Conservation (phyloP, 257 asterid species). For the Hygrophila difformis region DNA sequence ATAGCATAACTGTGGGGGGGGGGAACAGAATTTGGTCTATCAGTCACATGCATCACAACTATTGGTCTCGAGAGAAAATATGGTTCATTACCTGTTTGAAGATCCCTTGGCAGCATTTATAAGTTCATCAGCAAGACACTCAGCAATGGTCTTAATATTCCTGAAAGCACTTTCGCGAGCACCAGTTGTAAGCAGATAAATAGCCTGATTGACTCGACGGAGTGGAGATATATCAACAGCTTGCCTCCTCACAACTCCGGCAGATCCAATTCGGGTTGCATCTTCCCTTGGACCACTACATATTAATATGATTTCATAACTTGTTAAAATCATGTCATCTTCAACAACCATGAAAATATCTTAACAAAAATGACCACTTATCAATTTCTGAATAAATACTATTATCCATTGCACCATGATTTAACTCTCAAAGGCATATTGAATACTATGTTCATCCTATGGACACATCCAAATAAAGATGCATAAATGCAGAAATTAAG, state of each 20-base stretch:
- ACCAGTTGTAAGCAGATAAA: slow-evolving; percentile 42
- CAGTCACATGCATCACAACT: too few relatives aligned
- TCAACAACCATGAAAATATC: too few relatives aligned
- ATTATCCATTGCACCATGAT: slow-evolving; percentile 1
- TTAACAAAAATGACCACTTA: too few relatives aligned
- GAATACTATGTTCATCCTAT: too few relatives aligned
- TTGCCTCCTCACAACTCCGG: slow-evolving; percentile 47
- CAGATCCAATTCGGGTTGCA: slow-evolving; percentile 52
- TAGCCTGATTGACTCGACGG: slow-evolving; percentile 50
- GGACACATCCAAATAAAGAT: too few relatives aligned
- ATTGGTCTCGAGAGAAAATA: not conserved
- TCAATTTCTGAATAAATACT: too few relatives aligned
- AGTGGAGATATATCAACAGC: slow-evolving; percentile 55
- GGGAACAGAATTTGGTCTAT: not conserved
- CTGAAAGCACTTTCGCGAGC: slow-evolving; percentile 54
- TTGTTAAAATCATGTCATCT: too few relatives aligned
- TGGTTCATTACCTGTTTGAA: slow-evolving; percentile 27
- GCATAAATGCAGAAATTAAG: too few relatives aligned
- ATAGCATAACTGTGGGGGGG: slow-evolving; percentile 59
- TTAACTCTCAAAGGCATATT: too few relatives aligned
- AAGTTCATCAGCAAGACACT: slow-evolving; percentile 52
- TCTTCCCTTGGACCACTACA: slow-evolving; percentile 40
- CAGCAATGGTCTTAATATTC: slow-evolving; percentile 46
- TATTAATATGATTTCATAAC: too few relatives aligned
- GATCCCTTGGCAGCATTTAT: slow-evolving; percentile 45